Base-by-base conservation (phyloP, 1,284 basidiomycete species). In the Boletus holoroseus region DNA sequence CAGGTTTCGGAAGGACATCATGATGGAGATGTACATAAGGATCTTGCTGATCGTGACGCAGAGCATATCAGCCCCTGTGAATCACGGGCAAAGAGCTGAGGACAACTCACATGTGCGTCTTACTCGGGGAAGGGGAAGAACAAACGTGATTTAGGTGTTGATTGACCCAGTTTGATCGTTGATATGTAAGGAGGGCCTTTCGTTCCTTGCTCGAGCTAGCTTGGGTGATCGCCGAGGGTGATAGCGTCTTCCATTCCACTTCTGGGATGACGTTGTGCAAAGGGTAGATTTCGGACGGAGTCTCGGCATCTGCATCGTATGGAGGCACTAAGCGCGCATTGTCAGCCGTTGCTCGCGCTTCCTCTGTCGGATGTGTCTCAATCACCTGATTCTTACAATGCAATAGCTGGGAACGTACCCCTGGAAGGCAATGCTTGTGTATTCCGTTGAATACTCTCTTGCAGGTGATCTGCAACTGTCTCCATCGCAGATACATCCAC, bases 401-500 rank as follows among this genome's bases (percentile, higher is more conserved):
- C 3, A 16, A 41, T 34, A 40, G 1, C 46, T 16, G 15, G 32
- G 34, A 27, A 68, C 78, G 34, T 47, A 87, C 88, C 85, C 61
- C 73, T 68, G 0, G 83, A 82, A 58, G 88, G 82, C 39, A 92
- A 70, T 18, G 78, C 77, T 42, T 73, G 76, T 0, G 86, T 84
- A 39, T 80, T 84, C 55, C 77, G 81, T 42, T 84, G 80, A 57
- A 97, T 94, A 40, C 84, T 80, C 27, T 85, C 79, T 73, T 90
- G 87, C 48, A 97, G 72, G 69, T 89, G 83, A 43, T 76, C 77
- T 58, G 85, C 82, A 18, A 93, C 85, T 12, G 81, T 81, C 63
- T 86, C 78, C 87, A 95, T 92, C 1, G 91, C 90, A 47, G 76
- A 75, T 13, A 89, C 81, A 70, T 95, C 91, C 32, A 97, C 83